A percentile compares a stretch with the other conserved stretches of the same genome.
Conservation (phyloP, 768 basidiomycete genomes). For the Rhizopogon roseolus region DNA sequence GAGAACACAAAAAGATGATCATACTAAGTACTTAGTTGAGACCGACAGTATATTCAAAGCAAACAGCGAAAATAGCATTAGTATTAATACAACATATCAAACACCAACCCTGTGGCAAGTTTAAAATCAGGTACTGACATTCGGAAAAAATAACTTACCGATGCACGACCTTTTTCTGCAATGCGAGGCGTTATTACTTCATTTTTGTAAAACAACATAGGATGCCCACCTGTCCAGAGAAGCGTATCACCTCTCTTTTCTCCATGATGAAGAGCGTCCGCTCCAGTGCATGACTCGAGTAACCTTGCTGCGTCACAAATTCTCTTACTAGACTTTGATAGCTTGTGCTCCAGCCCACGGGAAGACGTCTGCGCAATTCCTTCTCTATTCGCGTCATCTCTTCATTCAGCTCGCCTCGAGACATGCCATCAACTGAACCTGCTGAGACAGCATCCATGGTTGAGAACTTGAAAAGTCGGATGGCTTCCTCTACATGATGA, state of each 20-base stretch:
- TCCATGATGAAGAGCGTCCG: conserved; percentile 88
- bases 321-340: conserved; percentile 91
- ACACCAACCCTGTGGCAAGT: conserved; percentile 24
- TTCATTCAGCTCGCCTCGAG: conserved; percentile 87
- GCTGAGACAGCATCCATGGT: conserved; percentile 99
- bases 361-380: conserved; percentile 76
- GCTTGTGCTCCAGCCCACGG: conserved; percentile 95
- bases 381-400: conserved; percentile 90
- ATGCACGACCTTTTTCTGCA: conserved; percentile 54
- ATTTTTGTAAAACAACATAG: neutral
- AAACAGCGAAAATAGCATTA: neutral
- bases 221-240: conserved; percentile 58
- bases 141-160: conserved; percentile 22
- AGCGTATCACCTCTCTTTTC: conserved; percentile 92
- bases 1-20: neutral
- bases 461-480: conserved; percentile 96
- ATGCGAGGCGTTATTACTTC: conserved; percentile 5
- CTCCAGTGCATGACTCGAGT: conserved; percentile 86
- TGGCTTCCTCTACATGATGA: conserved; percentile 96
- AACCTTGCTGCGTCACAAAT: conserved; percentile 91
- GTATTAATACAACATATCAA: conserved; percentile 1
- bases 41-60: neutral
- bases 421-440: conserved; percentile 88
- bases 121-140: neutral
- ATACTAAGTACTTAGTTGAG: neutral